Conservation (phyloP, 2,329 filamentous ascomycete genomes). For the Penicillium oxalicum region DNA sequence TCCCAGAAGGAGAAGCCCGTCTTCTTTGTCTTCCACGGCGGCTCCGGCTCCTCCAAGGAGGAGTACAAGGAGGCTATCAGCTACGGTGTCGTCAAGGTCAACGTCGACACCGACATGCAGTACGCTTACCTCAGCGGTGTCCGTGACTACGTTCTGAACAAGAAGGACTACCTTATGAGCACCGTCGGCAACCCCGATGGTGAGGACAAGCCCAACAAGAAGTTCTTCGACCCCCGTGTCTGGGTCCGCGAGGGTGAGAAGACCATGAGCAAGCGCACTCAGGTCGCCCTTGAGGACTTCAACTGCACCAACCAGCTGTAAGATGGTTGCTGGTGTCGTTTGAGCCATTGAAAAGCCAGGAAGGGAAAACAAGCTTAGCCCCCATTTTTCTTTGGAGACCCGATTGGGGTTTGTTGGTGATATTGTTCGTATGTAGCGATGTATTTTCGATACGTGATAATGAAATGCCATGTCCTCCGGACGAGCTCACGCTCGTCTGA, state of each 20-base stretch:
- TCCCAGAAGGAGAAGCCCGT: constrained; percentile 79
- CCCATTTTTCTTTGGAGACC: background rate
- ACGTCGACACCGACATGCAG: constrained; percentile 97
- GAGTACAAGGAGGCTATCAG: constrained; percentile 86
- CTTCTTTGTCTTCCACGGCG: constrained; percentile 99
- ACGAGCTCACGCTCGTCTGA: background rate
- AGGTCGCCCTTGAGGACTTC: constrained; percentile 83
- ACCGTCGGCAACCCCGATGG: constrained; percentile 94
- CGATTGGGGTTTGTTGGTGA: constrained; percentile 16
- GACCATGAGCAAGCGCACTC: constrained; percentile 79
- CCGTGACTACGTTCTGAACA: constrained; percentile 87
- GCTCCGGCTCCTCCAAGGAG: constrained; percentile 81
- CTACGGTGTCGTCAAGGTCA: constrained; percentile 98
- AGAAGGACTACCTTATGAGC: constrained; percentile 87
- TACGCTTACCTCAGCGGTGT: constrained; percentile 88
- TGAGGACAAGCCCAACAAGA: constrained; percentile 99
- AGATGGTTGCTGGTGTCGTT: constrained; percentile 17
- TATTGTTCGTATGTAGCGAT: constrained; percentile 24
- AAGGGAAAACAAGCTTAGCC: too few species aligned
- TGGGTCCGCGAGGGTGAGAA: constrained; percentile 94
- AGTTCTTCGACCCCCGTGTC: constrained; percentile 82
- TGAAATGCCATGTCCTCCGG: constrained; percentile 18
- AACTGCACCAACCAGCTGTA: constrained; percentile 75
- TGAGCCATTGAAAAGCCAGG: too few species aligned
- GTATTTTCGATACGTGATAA: constrained; percentile 21